These are phyloP conservation scores for Blastocystis sp. DNA, from an alignment of 352 stramenopile genomes.

Conservation along the genomic window DNA sequence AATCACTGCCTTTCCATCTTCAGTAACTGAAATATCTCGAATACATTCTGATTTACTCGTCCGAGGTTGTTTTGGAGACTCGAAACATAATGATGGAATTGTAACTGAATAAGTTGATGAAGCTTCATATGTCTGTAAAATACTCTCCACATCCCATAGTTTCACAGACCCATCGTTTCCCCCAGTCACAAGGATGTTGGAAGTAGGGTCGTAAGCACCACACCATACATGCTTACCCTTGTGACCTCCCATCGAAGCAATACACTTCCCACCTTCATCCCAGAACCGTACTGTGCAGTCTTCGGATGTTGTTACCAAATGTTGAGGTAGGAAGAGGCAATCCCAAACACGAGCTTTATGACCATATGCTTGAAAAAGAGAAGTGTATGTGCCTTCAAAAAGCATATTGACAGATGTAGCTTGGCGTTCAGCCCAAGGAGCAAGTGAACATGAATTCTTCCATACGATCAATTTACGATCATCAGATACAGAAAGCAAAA, in stretches of 20 bases:
- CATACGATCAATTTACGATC: constrained; percentile 43
- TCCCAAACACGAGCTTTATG: constrained; percentile 56
- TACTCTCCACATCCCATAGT: constrained; percentile 23
- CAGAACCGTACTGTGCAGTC: constrained; percentile 55
- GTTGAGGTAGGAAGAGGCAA: background rate
- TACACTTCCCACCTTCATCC: background rate
- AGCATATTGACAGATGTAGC: background rate
- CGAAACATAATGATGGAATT: background rate
- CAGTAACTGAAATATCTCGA: background rate
- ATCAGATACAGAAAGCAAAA: constrained; percentile 65
- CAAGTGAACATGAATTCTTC: background rate
- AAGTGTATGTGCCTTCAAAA: background rate
- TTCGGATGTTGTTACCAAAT: constrained; percentile 30
- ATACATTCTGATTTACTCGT: constrained; percentile 56
- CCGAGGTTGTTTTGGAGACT: background rate
- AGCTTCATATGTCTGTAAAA: background rate
- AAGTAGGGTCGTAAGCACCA: background rate
- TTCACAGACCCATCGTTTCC: constrained; percentile 63
- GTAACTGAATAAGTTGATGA: background rate
- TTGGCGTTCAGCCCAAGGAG: background rate
- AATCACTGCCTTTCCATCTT: background rate
- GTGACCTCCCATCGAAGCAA: background rate
- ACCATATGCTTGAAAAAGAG: constrained; percentile 11
- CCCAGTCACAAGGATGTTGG: background rate
- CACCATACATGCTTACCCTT: constrained; percentile 66